Conservation (phyloP, 2,329 filamentous ascomycete species). For the Xylariales sp. region DNA sequence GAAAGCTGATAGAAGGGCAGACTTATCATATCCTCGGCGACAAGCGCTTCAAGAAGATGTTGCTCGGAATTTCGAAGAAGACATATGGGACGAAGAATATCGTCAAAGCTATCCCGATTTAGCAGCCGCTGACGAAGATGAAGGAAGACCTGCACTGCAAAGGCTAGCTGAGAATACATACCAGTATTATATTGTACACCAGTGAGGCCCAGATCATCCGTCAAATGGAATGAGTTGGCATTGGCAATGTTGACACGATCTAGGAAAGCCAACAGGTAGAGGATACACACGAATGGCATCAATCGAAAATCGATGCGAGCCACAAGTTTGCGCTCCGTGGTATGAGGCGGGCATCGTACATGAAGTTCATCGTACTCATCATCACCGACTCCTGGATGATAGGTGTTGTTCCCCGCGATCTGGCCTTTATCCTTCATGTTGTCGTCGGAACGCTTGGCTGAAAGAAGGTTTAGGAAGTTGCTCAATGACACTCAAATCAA, state of each 20-base stretch:
- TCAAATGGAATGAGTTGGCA: conserved; percentile 63
- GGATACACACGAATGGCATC: conserved; percentile 66
- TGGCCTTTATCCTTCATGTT: conserved; percentile 18
- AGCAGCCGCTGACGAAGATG: too few species aligned
- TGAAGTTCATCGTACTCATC: conserved; percentile 25
- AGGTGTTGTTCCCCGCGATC: conserved; percentile 20
- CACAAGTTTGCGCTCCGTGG: conserved; percentile 61
- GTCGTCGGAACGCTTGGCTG: conserved; percentile 18
- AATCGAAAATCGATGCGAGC: conserved; percentile 67
- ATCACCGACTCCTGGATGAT: conserved; percentile 22
- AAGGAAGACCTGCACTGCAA: too few species aligned
- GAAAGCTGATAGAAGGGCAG: too few species aligned
- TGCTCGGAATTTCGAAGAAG: conserved; percentile 66
- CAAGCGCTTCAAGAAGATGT: conserved; percentile 62
- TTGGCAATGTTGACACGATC: conserved; percentile 77
- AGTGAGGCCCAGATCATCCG: conserved; percentile 56
- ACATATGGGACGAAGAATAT: conserved; percentile 82
- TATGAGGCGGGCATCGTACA: conserved; percentile 45
- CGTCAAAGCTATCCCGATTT: conserved; percentile 44
- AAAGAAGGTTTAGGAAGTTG: not conserved
- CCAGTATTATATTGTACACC: conserved; percentile 64
- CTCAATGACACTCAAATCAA: not conserved
- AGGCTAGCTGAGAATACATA: conserved; percentile 15
- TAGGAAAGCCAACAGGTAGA: conserved; percentile 37
- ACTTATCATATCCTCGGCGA: conserved; percentile 29